Base-by-base conservation (phyloP, 495 filamentous ascomycete genomes). In the Mytilinidion resinicola region DNA sequence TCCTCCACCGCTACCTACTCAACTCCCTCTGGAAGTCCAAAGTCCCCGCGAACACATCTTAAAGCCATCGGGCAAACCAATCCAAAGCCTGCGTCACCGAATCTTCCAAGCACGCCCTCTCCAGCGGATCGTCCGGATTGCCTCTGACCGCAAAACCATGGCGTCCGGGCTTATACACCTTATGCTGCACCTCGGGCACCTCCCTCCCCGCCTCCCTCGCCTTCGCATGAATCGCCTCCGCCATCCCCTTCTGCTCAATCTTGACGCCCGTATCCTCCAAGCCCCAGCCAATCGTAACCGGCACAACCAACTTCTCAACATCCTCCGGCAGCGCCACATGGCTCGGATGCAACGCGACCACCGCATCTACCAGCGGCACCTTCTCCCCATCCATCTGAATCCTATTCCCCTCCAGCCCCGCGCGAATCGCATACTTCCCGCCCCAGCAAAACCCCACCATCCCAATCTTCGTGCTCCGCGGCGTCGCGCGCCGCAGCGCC, bases 391-490 rank as follows among this genome's bases (percentile, higher is more conserved):
- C 72, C 21, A 76, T 54, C 15, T 70, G 56, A 49, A 72, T 69
- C 56, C 63, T 66, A 47, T 71, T 72, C 15, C 55, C 53, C 50
- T 68, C 68, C 35, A 62, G 51, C 38, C 61, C 68, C 0, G 67
- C 65, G 20, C 67, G 66, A 46, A 75, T 57, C 75, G 82, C 19
- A 79, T 82, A 82, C 41, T 68, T 56, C 5, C 70, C 74, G 17
- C 73, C 74, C 74, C 73, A 77, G 64, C 72, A 77, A 46, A 76
- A 73, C 3, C 0, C 79, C 78, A 20, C 80, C 80, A 61, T 83
- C 69, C 80, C 80, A 83, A 1, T 60, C 68, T 19, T 71, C 76
- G 56, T 77, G 73, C 19, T 70, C 70, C 55, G 82, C 79, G 5
- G 81, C 61, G 12, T 80, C 69, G 1, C 77, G 78, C 74, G 78